Evolutionary conservation across 2,329 filamentous ascomycete genomes (phyloP), one percentile per base, ranked within the genome.

Genomic region (Myriosclerotinia duriaeana): DNA sequence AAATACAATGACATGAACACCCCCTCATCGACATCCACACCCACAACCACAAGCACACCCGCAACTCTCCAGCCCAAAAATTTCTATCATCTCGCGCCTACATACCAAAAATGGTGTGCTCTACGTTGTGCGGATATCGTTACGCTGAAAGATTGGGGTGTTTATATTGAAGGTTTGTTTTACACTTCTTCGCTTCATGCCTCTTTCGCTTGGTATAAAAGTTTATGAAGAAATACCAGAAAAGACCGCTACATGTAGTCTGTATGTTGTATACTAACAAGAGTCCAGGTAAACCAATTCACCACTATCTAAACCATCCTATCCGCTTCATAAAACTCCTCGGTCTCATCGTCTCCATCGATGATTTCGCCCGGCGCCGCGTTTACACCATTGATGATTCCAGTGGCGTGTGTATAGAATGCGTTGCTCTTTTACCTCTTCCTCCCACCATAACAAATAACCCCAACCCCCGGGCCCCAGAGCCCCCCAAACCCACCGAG

Each of bases 251-350:
- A 26, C 26, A 26, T 26, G 26, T 26, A 26, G 26, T 26, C 26
- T 26, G 26, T 26, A 26, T 26, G 26, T 26, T 26, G 26, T 3
- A 40, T 55, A 26, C 34, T 65, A 48, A 65, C 26, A 20, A n/a
- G 3, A 22, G 3, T 17, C 38, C 14, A 83, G 81, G 81, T 59
- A 83, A 86, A 72, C 79, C 83, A 69, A 80, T 88, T 44, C 88
- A 82, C 75, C 92, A 93, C 77, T 83, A 87, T 78, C 64, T 59
- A 9, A 93, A 93, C 76, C 87, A 93, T 71, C 91, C 91, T 0
- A 86, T 94, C 72, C 86, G 87, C 82, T 93, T 88, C 85, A 85
- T 91, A 64, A 87, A 88, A 69, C 77, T 93, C 42, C 83, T 87
- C 9, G 91, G 91, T 40, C 77, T 92, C 11, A 83, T 94, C 30